phyloP scores from a whole-genome alignment of 768 basidiomycete species.

The Phylloporus arenicola region DNA sequence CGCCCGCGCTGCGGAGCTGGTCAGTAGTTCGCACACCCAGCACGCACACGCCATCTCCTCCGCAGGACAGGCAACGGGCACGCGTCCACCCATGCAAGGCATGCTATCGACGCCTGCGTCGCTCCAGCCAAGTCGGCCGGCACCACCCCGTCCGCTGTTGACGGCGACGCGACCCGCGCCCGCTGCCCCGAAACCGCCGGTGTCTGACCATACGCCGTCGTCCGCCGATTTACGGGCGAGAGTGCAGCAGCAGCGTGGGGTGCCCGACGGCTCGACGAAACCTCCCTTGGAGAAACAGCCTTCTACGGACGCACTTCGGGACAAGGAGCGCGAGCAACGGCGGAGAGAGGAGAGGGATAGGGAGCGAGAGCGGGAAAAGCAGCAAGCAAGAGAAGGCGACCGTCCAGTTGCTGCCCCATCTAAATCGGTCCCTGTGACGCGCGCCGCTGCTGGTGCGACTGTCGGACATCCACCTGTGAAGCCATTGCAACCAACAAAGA shows the following conservation, averaged over 20 bases:
- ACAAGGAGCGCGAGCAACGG: conserved; percentile 39
- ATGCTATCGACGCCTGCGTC: conserved; percentile 30
- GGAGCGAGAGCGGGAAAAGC: conserved; percentile 30
- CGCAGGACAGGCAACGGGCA: conserved; percentile 20
- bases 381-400: conserved; percentile 30
- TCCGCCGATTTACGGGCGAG: conserved; percentile 63
- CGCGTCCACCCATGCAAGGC: conserved; percentile 26
- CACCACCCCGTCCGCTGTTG: conserved; percentile 64
- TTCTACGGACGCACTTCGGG: conserved; percentile 34
- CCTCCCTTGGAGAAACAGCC: conserved; percentile 32
- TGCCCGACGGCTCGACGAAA: conserved; percentile 29
- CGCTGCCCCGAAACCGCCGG: conserved; percentile 35
- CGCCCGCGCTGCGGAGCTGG: conserved; percentile 57
- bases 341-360: conserved; percentile 30
- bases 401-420: conserved; percentile 36
- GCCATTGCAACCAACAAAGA: conserved; percentile 72
- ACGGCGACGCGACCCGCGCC: conserved; percentile 53
- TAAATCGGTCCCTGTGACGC: conserved; percentile 40
- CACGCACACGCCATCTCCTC: conserved; percentile 39
- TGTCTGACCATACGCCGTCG: conserved; percentile 53
- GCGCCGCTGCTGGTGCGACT: conserved; percentile 46
- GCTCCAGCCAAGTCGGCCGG: conserved; percentile 55
- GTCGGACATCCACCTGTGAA: conserved; percentile 60
- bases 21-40: conserved; percentile 46
- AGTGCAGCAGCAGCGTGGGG: conserved; percentile 52